Evolutionary conservation across 371 early-diverging fungal genomes (phyloP).

Genomic region (Mucor indicus): DNA sequence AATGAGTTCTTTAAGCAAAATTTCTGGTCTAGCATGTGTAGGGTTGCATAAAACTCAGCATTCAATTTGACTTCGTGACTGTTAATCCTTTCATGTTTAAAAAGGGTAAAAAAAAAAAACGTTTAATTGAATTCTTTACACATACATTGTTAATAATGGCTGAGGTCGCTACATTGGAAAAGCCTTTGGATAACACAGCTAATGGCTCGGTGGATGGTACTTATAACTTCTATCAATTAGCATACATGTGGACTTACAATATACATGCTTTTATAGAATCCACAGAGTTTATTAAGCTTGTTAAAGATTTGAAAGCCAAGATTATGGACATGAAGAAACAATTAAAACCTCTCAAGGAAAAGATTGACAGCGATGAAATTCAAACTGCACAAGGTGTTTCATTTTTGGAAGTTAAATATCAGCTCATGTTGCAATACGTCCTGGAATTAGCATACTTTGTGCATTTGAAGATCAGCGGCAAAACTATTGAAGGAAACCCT

Average conservation of each 20-base stretch:
- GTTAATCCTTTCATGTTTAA: too few species aligned
- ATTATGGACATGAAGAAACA: conserved; percentile 53
- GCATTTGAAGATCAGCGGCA: conserved; percentile 76
- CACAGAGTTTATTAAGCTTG: conserved; percentile 38
- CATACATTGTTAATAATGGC: conserved; percentile 5
- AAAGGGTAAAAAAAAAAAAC: neutral
- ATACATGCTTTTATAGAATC: conserved; percentile 8
- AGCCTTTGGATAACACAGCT: neutral
- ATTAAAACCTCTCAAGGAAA: conserved; percentile 50
- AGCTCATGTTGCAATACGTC: conserved; percentile 85
- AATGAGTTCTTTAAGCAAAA: too few species aligned
- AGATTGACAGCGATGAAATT: conserved; percentile 55
- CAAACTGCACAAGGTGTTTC: conserved; percentile 80
- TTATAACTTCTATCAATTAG: too few species aligned
- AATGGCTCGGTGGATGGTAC: conserved; percentile 1
- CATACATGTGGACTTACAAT: neutral
- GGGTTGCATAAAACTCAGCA: too few species aligned
- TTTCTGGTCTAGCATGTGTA: too few species aligned
- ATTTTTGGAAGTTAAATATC: conserved; percentile 84
- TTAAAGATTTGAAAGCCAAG: conserved; percentile 53
- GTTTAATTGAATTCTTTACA: neutral
- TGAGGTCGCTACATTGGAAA: conserved; percentile 1
- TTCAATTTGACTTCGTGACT: too few species aligned
- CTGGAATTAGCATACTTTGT: conserved; percentile 71
- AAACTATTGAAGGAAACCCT: conserved; percentile 59